A percentile compares a stretch with the other conserved stretches of the same genome.
Conservation (phyloP, 257 asterid species). For the Echium plantagineum region DNA sequence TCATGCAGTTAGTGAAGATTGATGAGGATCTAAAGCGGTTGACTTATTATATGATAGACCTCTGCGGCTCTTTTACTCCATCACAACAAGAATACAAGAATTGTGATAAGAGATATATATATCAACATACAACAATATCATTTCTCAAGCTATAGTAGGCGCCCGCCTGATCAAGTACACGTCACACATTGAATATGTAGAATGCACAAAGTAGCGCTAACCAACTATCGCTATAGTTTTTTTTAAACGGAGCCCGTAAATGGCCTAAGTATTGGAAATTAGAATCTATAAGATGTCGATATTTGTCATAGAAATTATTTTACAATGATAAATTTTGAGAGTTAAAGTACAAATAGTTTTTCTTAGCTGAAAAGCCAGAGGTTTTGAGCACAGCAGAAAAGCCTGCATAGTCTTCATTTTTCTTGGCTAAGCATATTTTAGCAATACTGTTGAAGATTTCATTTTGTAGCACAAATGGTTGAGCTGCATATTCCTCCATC, state of each 20-base stretch:
- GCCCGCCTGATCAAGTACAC: background rate
- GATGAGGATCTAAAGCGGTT: background rate
- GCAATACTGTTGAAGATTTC: conserved; percentile 36
- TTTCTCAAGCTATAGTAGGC: background rate
- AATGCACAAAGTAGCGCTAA: no score
- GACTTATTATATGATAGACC: background rate
- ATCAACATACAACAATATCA: background rate
- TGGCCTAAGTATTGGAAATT: no score
- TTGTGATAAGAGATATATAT: background rate
- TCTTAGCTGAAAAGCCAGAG: conserved; percentile 15
- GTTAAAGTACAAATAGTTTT: conserved; percentile 14
- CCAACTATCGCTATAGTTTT: no score
- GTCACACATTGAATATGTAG: no score
- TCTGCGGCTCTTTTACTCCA: background rate
- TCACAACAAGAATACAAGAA: background rate
- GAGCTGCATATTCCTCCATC: conserved; percentile 46
- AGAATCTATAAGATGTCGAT: no score
- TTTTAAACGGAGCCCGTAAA: no score
- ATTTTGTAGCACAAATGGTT: conserved; percentile 28
- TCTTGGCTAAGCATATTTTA: conserved; percentile 43
- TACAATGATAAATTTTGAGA: background rate
- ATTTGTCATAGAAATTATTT: no score
- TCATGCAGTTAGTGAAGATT: background rate
- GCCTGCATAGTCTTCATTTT: conserved; percentile 37
- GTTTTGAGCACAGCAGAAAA: conserved; percentile 27